A percentile compares a stretch with the other conserved stretches of the same genome.
Evolutionary conservation across 2,329 filamentous ascomycete genomes (phyloP).

Genomic region (Arthroderma sp.): DNA sequence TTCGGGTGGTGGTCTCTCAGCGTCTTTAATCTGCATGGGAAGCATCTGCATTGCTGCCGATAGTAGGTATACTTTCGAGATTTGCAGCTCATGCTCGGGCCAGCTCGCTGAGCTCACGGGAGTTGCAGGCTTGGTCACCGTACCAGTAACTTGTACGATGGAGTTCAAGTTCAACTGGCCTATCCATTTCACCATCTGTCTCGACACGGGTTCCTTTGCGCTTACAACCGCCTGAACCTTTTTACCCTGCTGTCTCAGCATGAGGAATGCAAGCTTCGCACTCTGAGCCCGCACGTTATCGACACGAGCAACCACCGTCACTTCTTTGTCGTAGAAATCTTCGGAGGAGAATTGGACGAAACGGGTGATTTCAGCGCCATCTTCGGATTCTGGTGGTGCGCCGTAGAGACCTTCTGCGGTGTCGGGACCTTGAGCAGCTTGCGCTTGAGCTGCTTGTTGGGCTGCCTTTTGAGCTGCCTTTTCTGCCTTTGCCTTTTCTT

Average conservation of each 20-base stretch:
- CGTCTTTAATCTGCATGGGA: slow-evolving; percentile 47
- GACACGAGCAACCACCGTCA: slow-evolving; percentile 67
- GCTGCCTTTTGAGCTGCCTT: slow-evolving; percentile 62
- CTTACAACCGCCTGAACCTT: slow-evolving; percentile 68
- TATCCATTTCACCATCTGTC: slow-evolving; percentile 92
- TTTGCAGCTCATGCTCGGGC: slow-evolving; percentile 70
- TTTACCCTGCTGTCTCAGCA: slow-evolving; percentile 65
- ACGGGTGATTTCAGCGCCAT: slow-evolving; percentile 46
- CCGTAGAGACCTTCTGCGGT: slow-evolving; percentile 66
- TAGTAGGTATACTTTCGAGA: slow-evolving; percentile 71
- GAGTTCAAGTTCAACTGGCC: slow-evolving; percentile 63
- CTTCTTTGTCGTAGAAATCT: slow-evolving; percentile 52
- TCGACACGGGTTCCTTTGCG: slow-evolving; percentile 52
- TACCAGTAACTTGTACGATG: slow-evolving; percentile 67
- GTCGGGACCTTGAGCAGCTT: slow-evolving; percentile 48
- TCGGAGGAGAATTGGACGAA: slow-evolving; percentile 41
- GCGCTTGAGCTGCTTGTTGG: slow-evolving; percentile 57
- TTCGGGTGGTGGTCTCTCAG: slow-evolving; percentile 35
- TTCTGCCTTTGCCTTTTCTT: slow-evolving; percentile 76
- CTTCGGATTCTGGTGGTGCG: slow-evolving; percentile 46
- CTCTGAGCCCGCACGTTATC: slow-evolving; percentile 81
- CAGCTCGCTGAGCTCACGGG: slow-evolving; percentile 80
- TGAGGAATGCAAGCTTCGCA: slow-evolving; percentile 82
- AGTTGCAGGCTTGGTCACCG: slow-evolving; percentile 68
- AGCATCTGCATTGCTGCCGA: slow-evolving; percentile 48